Evolutionary conservation across 1,139 yeast genomes (phyloP).

Genomic region (Debaryomyces singareniensis): DNA sequence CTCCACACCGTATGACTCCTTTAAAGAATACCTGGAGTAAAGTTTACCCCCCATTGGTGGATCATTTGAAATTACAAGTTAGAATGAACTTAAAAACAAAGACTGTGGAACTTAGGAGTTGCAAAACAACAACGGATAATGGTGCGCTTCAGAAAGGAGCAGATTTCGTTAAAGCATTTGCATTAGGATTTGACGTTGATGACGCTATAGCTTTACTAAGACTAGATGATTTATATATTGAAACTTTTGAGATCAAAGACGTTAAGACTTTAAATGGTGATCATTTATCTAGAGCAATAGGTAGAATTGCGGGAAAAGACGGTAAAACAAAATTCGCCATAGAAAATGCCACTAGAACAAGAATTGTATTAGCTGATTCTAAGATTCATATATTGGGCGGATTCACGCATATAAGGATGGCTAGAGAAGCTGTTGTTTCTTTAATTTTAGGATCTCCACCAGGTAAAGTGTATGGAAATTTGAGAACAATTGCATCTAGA

Average conservation of each 20-base stretch:
- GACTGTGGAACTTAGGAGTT: constrained; percentile 82
- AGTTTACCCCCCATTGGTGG: constrained; percentile 92
- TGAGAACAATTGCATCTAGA: constrained; percentile 94
- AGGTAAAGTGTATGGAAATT: constrained; percentile 94
- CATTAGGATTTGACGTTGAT: constrained; percentile 92
- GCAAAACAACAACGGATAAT: constrained; percentile 74
- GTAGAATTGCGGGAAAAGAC: constrained; percentile 99
- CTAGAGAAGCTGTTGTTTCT: constrained; percentile 92
- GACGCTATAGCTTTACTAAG: constrained; percentile 93
- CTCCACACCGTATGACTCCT: constrained; percentile 96
- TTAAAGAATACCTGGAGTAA: constrained; percentile 86
- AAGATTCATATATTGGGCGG: constrained; percentile 97
- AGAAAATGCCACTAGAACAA: constrained; percentile 95
- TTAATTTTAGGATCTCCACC: constrained; percentile 97
- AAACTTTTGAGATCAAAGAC: constrained; percentile 94
- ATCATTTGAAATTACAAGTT: constrained; percentile 88
- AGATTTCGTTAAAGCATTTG: constrained; percentile 90
- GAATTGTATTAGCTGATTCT: constrained; percentile 94
- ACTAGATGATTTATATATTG: constrained; percentile 91
- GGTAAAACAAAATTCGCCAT: constrained; percentile 98
- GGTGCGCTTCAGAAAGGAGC: constrained; percentile 98
- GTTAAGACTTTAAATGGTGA: constrained; percentile 94
- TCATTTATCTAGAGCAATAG: constrained; percentile 96
- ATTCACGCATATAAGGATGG: constrained; percentile 93
- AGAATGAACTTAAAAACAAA: constrained; percentile 86